These are phyloP conservation scores for Bauhinia variegata DNA, from an alignment of 306 rosid genomes.

Conservation along the genomic window DNA sequence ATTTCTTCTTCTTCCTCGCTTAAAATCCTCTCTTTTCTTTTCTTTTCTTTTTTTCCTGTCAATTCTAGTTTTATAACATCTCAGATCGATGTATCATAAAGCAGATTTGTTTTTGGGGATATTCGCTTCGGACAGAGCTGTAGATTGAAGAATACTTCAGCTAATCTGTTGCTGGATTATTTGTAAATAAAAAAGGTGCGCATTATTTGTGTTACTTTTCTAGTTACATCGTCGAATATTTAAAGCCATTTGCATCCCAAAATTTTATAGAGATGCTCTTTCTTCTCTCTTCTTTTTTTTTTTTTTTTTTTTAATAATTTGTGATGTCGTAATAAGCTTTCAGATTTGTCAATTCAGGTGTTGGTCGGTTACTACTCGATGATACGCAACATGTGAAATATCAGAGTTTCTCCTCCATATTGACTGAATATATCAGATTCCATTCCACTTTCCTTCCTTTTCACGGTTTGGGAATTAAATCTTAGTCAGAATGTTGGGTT, in stretches of 20 bases:
- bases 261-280: no score
- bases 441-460: conserved; percentile 11
- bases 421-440: conserved; percentile 18
- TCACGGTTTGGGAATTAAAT: conserved; percentile 32
- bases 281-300: neutral
- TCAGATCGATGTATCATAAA: conserved; percentile 25
- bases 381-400: conserved; percentile 12
- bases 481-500: conserved; percentile 23
- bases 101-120: conserved; percentile 93
- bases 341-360: conserved; percentile 35
- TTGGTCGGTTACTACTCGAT: conserved; percentile 15
- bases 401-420: conserved; percentile 5
- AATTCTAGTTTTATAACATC: conserved; percentile 5
- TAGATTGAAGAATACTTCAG: conserved; percentile 73
- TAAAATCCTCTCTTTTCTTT: neutral
- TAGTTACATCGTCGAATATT: neutral
- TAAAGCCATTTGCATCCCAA: no score
- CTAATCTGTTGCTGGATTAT: conserved; percentile 61
- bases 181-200: conserved; percentile 70
- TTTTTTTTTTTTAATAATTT: neutral
- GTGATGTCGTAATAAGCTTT: conserved; percentile 23
- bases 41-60: neutral
- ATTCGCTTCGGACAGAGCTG: conserved; percentile 99
- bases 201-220: conserved; percentile 15
- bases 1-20: conserved; percentile 25